Percentiles rank a stretch among this genome's conserved stretches.
Evolutionary conservation across 139 green algal species (phyloP).

Genomic region (Edaphochlamys debaryana): DNA sequence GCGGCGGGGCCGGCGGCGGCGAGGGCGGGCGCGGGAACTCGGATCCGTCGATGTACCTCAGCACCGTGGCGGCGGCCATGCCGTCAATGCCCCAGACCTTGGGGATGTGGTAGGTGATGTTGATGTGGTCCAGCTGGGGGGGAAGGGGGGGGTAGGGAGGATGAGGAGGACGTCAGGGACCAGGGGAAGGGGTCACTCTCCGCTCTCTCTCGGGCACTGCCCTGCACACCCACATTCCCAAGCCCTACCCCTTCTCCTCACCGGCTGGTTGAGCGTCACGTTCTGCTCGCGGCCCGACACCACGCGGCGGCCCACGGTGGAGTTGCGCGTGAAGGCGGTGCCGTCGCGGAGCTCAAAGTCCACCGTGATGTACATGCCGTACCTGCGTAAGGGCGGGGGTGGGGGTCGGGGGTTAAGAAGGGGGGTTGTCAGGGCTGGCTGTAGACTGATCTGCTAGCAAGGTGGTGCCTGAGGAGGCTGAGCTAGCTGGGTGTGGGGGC

Average conservation of each 20-base stretch:
- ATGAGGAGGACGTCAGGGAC: background rate
- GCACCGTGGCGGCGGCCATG: conserved; percentile 9
- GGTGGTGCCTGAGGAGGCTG: background rate
- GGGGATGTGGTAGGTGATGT: conserved; percentile 16
- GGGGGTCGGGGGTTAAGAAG: too few species aligned
- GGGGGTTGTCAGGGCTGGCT: too few species aligned
- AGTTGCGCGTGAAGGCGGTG: background rate
- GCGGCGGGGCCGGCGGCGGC: background rate
- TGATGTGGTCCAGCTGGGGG: conserved; percentile 2
- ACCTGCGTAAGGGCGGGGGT: too few species aligned
- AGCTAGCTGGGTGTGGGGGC: background rate
- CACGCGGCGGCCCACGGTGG: background rate
- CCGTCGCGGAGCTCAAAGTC: background rate
- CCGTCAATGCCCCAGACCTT: conserved; percentile 1
- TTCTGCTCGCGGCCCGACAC: background rate
- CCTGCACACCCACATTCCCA: too few species aligned
- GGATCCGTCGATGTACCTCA: conserved; percentile 9
- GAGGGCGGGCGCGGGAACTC: background rate
- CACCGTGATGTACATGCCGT: conserved; percentile 13
- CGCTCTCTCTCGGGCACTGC: too few species aligned
- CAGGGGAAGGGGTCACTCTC: too few species aligned
- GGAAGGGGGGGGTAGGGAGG: too few species aligned
- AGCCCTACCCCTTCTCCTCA: too few species aligned
- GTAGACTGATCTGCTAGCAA: too few species aligned
- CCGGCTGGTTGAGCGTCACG: background rate